These are phyloP conservation scores for Durotheca rogersii DNA, from an alignment of 495 filamentous ascomycete genomes.

Conservation along the genomic window DNA sequence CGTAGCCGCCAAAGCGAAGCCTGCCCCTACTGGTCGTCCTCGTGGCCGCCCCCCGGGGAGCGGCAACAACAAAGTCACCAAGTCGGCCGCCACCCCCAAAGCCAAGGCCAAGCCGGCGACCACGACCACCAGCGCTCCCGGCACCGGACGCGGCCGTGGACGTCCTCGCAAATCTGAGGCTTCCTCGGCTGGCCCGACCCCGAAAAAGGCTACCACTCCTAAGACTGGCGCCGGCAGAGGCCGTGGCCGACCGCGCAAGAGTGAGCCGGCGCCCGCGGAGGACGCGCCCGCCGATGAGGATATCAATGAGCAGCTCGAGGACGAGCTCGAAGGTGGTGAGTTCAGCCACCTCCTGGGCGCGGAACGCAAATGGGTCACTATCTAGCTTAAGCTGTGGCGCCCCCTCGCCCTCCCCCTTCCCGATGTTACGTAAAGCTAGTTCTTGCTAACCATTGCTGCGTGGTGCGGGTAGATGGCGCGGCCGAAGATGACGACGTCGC, in stretches of 20 bases:
- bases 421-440: background rate
- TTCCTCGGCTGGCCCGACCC: constrained; percentile 19
- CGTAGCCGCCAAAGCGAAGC: constrained; percentile 37
- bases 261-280: constrained; percentile 5
- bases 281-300: constrained; percentile 24
- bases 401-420: too few relatives aligned
- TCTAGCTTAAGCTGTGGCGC: background rate
- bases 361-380: background rate
- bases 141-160: constrained; percentile 32
- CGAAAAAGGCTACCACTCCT: constrained; percentile 30
- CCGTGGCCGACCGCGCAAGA: constrained; percentile 26
- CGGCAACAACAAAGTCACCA: constrained; percentile 37
- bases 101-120: constrained; percentile 18
- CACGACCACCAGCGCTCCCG: constrained; percentile 8
- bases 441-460: background rate
- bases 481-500: constrained; percentile 15
- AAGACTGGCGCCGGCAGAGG: constrained; percentile 23
- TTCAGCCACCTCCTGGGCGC: background rate
- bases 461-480: constrained; percentile 10
- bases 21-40: constrained; percentile 42
- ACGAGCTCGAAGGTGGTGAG: constrained; percentile 25
- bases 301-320: constrained; percentile 15
- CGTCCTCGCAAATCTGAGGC: constrained; percentile 37
- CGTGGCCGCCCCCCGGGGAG: constrained; percentile 48
- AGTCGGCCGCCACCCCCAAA: constrained; percentile 26